Base-by-base conservation (phyloP, 352 stramenopile genomes). In the Sclerospora graminicola region DNA sequence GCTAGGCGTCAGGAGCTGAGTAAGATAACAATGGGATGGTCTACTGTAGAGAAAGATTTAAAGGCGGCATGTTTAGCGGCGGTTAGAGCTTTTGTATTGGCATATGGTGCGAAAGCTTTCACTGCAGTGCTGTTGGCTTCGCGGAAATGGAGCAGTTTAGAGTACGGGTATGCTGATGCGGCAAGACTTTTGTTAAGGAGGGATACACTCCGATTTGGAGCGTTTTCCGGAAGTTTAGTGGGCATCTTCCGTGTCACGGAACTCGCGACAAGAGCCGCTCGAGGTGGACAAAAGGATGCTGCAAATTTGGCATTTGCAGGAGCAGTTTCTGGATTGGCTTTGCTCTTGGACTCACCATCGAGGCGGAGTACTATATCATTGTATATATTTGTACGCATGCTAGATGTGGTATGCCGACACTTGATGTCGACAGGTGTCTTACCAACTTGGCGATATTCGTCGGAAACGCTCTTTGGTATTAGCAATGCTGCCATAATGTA, bases 321-420 rank as follows among this genome's bases (percentile, higher is more conserved):
- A 1, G 70, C 57, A 0, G 51, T 89, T 13, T 77, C 77, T 9
- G 81, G 81, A 1, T 63, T 81, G 23, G 69, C 77, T 8, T 51
- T 93, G 40, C 55, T 93, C 13, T 51, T 90, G 16, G 81, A 93
- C 31, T 76, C 78, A 20, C 61, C 64, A 7, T 61, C 60, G 8
- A 66, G 81, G 7, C 76, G 78, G 8, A 77, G 37, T 28, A 84
- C 76, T 16, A 83, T 90, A 39, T 73, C 81, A 45, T 61, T 93
- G 30, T 93, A 93, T 54, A 80, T 89, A 39, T 89, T 93, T 46
- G 70, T 90, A 28, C 75, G 78, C 31, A 88, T 89, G 76, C 54
- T 93, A 23, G 78, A 93, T 50, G 65, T 93, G 4, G 63, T 89
- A 9, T 73, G 75, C 14, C 76, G 81, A 30, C 76, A 87, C 36